Base-by-base conservation (phyloP, 176 grass and related monocot species). In the Miscanthus lutarioriparius region DNA sequence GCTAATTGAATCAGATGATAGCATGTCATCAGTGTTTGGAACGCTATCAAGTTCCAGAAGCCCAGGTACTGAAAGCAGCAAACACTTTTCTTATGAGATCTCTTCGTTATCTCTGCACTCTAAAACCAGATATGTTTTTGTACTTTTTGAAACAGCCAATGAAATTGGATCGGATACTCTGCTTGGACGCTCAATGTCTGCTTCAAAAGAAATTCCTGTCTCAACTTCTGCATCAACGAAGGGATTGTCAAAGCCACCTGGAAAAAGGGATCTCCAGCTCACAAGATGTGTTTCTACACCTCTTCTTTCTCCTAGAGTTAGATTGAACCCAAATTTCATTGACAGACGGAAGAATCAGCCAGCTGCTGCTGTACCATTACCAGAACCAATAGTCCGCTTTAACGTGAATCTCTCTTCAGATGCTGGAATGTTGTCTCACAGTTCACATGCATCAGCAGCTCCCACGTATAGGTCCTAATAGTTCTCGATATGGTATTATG, bases 21-120 rank as follows among this genome's bases (percentile, higher is more conserved):
- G 74, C 87, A 67, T 92, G 64, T 89, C 88, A 51, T 74, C 87
- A 61, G 84, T 85, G 70, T 87, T 92, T 64, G 87, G 86, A 64
- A 95, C 81, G 82, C 45, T 93, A 43, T 93, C 86, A 15, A 35
- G 92, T 78, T 90, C 93, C 73, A 93, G 86, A 85, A 79, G 43
- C 79, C 78, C 83, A 88, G 92, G 90, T 87, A 47, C 20, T 61
- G 11, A 80, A 64, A 72, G 76, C 61, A 74, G 37, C 62, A 51
- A 70, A 79, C 19, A 75, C 30, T 39, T 64, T n/a, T 78, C 16
- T 77, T 72, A 20, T 58, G 30, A 62, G 36, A 51, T 67, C 9
- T 19, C 8, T 62, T 69, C 6, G 20, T 74, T 62, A 69, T 74
- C 12, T 39, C 28, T 74, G 72, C 2, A 43, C 44, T 61, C 72